These are phyloP conservation scores for Suillus discolor DNA, from an alignment of 768 basidiomycete genomes.

Conservation along the genomic window DNA sequence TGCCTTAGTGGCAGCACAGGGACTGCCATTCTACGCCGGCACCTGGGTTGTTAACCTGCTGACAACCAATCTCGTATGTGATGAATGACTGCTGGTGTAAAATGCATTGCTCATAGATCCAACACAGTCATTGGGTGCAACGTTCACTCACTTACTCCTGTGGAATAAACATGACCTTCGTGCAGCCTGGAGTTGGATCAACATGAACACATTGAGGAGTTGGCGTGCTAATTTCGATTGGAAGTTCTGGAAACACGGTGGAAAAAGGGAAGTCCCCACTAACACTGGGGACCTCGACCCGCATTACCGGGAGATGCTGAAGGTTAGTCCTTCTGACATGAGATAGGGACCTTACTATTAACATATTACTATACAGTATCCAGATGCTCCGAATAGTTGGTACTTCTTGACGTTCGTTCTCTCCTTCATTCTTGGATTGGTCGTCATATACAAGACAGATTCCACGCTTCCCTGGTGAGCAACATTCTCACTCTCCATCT, in stretches of 20 bases:
- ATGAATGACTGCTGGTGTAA: not conserved
- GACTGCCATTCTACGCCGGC: conserved; percentile 33
- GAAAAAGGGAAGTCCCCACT: conserved; percentile 28
- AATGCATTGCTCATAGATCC: conserved; percentile 31
- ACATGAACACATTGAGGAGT: conserved; percentile 30
- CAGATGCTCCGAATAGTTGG: conserved; percentile 37
- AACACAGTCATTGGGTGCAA: conserved; percentile 43
- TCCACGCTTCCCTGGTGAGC: conserved; percentile 59
- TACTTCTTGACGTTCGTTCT: conserved; percentile 27
- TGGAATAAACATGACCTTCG: conserved; percentile 57
- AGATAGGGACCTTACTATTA: not conserved
- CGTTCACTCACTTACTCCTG: conserved; percentile 51
- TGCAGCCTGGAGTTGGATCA: conserved; percentile 49
- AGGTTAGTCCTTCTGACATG: conserved; percentile 31
- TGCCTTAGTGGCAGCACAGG: conserved; percentile 47
- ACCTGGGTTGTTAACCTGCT: conserved; percentile 26
- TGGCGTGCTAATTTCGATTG: conserved; percentile 39
- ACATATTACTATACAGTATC: conserved; percentile 26
- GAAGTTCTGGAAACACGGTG: conserved; percentile 37
- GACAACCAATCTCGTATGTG: conserved; percentile 15
- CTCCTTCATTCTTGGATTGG: conserved; percentile 54
- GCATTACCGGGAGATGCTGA: conserved; percentile 55
- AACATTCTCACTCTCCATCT: not conserved
- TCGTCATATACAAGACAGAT: conserved; percentile 52
- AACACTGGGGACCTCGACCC: conserved; percentile 49